Base-by-base conservation (phyloP, 2,329 filamentous ascomycete species). In the Sporothrix dimorphospora region DNA sequence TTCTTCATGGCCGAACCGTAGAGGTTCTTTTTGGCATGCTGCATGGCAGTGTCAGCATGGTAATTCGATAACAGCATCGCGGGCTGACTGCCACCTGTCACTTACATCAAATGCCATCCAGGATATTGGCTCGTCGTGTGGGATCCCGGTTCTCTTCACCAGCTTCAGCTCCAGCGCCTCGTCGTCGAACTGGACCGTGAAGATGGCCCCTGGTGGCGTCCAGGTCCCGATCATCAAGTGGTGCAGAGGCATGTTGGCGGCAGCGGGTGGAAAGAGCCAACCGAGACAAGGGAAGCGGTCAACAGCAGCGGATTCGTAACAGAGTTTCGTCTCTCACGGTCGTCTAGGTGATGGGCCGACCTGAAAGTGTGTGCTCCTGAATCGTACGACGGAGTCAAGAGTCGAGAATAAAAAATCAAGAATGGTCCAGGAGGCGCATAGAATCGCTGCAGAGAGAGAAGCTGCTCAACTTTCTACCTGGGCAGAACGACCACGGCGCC, bases 1-100 rank as follows among this genome's bases (percentile, higher is more conserved):
- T 94, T 95, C 86, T 97, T 97, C 93, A 96, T 96, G 73, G 93
- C 92, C 3, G 94, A 91, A 77, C 94, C 94, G 81, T 97, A 97
- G 73, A 97, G 91, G 80, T 92, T 91, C 82, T 94, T 95, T 78
- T 91, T 92, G 74, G 87, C 84, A 82, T 97, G 93, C 91, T 95
- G 78, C 70, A 11, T 7, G 57, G 11, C 16, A 57, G 34, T 69
- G 75, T 75, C 73, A 79, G 72, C 76, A n/a, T 21, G 16, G 6
- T 0, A 5, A 9, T 34, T 34, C 8, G 5, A 55, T 21, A 6
- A 65, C 9, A n/a, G 34, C 27, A 38, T 5, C 8, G 16, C 24
- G 12, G 30, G 9, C 21, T 38, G 5, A 6, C 24, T 19, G 24
- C 9, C 1, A 27, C 19, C 69, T 9, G 16, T 5, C 8, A 72